Evolutionary conservation across 495 filamentous ascomycete species (phyloP).

Genomic region (Hypoxylon trugodes): DNA sequence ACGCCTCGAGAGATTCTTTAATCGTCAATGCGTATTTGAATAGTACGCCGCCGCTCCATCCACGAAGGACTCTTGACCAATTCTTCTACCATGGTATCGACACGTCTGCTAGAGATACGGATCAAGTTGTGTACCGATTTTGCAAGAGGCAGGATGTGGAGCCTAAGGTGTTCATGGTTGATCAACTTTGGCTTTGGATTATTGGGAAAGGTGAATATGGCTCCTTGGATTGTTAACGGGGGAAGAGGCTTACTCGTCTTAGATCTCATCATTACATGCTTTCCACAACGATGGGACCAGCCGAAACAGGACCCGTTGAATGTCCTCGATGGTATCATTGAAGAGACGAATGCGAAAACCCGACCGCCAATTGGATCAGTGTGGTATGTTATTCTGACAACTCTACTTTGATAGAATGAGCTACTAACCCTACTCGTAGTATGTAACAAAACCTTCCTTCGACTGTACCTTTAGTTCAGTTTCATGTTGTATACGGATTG

Average conservation of each 20-base stretch:
- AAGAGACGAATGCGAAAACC: slow-evolving; percentile 75
- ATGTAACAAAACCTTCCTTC: slow-evolving; percentile 8
- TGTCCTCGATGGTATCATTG: slow-evolving; percentile 73
- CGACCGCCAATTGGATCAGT: slow-evolving; percentile 68
- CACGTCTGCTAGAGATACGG: slow-evolving; percentile 68
- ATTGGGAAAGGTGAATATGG: slow-evolving; percentile 57
- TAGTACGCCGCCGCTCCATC: slow-evolving; percentile 66
- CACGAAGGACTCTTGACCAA: slow-evolving; percentile 74
- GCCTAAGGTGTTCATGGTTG: slow-evolving; percentile 78
- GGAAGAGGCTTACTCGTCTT: slow-evolving; percentile 9
- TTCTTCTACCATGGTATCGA: slow-evolving; percentile 78
- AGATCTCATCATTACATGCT: slow-evolving; percentile 70
- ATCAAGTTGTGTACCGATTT: slow-evolving; percentile 77
- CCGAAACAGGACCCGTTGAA: slow-evolving; percentile 75
- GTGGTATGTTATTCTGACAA: slow-evolving; percentile 35
- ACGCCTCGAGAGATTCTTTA: slow-evolving; percentile 63
- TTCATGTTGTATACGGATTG: not conserved
- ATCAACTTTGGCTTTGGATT: slow-evolving; percentile 78
- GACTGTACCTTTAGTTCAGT: not conserved
- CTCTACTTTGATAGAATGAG: not conserved
- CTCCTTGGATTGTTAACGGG: not conserved
- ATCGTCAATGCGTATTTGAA: slow-evolving; percentile 70
- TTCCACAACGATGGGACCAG: slow-evolving; percentile 75
- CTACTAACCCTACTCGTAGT: slow-evolving; percentile 22
- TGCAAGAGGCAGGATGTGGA: slow-evolving; percentile 57